phyloP scores from a whole-genome alignment of 139 green algal species.

The Pseudopediastrum boryanum region DNA sequence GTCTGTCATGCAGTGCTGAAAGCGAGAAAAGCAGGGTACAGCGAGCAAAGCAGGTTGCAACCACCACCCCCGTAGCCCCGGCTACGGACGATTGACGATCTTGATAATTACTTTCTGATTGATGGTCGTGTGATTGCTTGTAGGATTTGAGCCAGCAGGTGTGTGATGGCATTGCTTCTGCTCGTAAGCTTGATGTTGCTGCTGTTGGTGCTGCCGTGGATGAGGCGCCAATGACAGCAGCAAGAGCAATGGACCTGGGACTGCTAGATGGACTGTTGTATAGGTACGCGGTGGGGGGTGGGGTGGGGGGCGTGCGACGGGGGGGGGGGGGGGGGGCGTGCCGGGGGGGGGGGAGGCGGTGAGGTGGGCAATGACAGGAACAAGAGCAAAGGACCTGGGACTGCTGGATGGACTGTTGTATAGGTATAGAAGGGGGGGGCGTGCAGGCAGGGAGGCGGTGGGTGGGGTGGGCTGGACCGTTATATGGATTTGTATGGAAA shows the following conservation, averaged over 20 bases:
- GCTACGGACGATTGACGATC: too few relatives aligned
- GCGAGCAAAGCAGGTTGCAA: too few relatives aligned
- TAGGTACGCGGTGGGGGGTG: conserved; percentile 22
- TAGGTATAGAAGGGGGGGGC: too few relatives aligned
- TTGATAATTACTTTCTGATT: too few relatives aligned
- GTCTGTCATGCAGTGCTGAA: too few relatives aligned
- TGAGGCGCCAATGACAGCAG: conserved; percentile 42
- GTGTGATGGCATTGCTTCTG: conserved; percentile 24
- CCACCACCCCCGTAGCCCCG: too few relatives aligned
- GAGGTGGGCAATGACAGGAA: too few relatives aligned
- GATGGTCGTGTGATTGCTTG: too few relatives aligned
- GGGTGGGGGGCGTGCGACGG: background rate
- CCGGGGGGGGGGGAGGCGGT: background rate
- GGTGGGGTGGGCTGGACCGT: too few relatives aligned
- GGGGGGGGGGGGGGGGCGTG: background rate
- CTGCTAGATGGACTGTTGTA: conserved; percentile 63
- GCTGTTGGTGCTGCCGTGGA: conserved; percentile 36
- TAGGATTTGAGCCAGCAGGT: conserved; percentile 40
- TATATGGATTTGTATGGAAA: too few relatives aligned
- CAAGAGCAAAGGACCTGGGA: background rate
- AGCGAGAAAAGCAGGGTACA: too few relatives aligned
- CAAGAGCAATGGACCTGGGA: conserved; percentile 1
- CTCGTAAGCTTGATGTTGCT: background rate
- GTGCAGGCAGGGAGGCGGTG: too few relatives aligned
- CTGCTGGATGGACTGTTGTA: background rate